Conservation (phyloP, 495 filamentous ascomycete species). For the Sporormia fimetaria region DNA sequence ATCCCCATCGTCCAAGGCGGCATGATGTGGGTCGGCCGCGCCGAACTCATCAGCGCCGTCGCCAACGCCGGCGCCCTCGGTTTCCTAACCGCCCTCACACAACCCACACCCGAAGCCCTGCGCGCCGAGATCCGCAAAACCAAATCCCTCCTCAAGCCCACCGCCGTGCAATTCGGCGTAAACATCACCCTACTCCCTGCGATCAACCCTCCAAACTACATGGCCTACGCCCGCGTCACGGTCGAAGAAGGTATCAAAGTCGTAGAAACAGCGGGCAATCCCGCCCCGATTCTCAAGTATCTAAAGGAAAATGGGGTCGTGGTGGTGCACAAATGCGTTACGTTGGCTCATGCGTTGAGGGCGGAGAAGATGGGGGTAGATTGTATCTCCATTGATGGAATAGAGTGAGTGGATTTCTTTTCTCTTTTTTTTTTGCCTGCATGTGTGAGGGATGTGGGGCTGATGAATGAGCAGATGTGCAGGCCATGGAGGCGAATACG, state of each 20-base stretch:
- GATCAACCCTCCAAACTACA: conserved; percentile 76
- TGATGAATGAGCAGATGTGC: no score
- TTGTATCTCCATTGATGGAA: conserved; percentile 88
- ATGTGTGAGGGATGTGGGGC: no score
- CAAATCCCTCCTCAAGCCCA: conserved; percentile 57
- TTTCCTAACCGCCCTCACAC: conserved; percentile 82
- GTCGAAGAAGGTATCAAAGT: conserved; percentile 86
- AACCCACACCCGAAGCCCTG: conserved; percentile 75
- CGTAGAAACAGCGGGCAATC: conserved; percentile 87
- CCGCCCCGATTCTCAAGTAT: conserved; percentile 76
- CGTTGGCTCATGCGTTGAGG: conserved; percentile 77
- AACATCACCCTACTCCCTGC: conserved; percentile 90
- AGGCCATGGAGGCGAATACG: conserved; percentile 83
- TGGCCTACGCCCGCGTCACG: conserved; percentile 74
- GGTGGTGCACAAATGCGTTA: conserved; percentile 92
- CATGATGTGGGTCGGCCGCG: conserved; percentile 81
- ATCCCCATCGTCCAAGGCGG: conserved; percentile 34
- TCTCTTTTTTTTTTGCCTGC: no score
- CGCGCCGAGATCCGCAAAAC: conserved; percentile 81
- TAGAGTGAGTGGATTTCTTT: no score
- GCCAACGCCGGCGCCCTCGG: conserved; percentile 88
- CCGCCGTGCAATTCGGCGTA: conserved; percentile 66
- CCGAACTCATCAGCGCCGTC: conserved; percentile 81
- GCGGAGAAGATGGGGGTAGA: conserved; percentile 88
- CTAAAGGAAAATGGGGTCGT: conserved; percentile 67